Percentiles rank a stretch among this genome's conserved stretches.
phyloP scores from a whole-genome alignment of 2,329 filamentous ascomycete genomes.

The Davidsoniella neocaledoniae region DNA sequence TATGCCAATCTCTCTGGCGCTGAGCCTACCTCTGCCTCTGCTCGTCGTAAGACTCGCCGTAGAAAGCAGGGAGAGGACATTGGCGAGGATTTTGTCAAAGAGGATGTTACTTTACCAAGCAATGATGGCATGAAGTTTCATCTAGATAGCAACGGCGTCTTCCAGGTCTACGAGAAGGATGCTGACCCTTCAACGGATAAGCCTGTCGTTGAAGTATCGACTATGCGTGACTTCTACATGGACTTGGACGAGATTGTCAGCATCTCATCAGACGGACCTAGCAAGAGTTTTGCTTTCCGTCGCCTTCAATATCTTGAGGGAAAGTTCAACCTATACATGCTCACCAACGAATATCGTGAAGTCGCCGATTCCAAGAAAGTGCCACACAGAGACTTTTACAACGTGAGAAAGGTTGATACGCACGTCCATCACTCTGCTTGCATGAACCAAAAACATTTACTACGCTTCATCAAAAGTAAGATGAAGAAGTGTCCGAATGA shows the following conservation, averaged over 20 bases:
- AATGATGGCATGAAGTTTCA: slow-evolving; percentile 56
- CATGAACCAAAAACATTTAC: slow-evolving; percentile 98
- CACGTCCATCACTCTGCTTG: slow-evolving; percentile 98
- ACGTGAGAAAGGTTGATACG: slow-evolving; percentile 95
- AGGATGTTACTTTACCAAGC: slow-evolving; percentile 47
- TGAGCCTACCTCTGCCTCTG: slow-evolving; percentile 14
- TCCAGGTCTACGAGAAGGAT: slow-evolving; percentile 70
- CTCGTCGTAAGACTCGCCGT: slow-evolving; percentile 16
- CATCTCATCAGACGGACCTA: slow-evolving; percentile 87
- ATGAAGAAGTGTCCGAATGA: slow-evolving; percentile 98
- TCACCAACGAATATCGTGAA: slow-evolving; percentile 95
- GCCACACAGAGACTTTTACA: slow-evolving; percentile 96
- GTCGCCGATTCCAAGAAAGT: slow-evolving; percentile 96
- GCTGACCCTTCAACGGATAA: slow-evolving; percentile 38
- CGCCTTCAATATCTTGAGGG: slow-evolving; percentile 90
- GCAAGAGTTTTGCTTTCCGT: slow-evolving; percentile 92
- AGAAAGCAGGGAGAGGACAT: slow-evolving; percentile 79
- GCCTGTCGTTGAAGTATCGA: slow-evolving; percentile 72
- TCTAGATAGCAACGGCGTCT: slow-evolving; percentile 73
- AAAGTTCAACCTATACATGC: slow-evolving; percentile 85
- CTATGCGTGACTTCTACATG: slow-evolving; percentile 87
- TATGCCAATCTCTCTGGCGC: slow-evolving; percentile 11
- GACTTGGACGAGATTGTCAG: slow-evolving; percentile 75
- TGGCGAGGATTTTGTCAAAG: slow-evolving; percentile 78
- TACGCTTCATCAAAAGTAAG: slow-evolving; percentile 98